Percentiles rank a stretch among this genome's conserved stretches.
Evolutionary conservation across 169 alveolate genomes (phyloP).

Genomic region (Cardiosporidium cionae): DNA sequence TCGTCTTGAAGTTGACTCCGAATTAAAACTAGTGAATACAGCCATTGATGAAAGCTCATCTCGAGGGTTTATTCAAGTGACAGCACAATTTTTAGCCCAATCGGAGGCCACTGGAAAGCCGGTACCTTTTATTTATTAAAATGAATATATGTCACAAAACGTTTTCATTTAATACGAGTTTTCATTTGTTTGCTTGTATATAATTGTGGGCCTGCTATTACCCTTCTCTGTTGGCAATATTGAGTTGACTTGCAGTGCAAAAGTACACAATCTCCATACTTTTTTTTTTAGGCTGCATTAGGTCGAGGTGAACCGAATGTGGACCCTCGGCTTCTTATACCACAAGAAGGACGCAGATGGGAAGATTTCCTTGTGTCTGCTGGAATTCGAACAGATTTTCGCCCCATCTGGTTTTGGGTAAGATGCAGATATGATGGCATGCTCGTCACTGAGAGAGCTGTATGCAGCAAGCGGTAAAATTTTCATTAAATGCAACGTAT

Average conservation of each 20-base stretch:
- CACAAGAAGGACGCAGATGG: conserved; percentile 82
- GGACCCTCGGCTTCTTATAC: conserved; percentile 74
- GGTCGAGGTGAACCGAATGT: conserved; percentile 80
- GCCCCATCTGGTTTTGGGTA: conserved; percentile 55
- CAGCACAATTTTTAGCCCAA: conserved; percentile 80
- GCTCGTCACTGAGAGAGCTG: no score
- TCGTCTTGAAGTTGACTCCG: conserved; percentile 65
- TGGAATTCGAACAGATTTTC: conserved; percentile 49
- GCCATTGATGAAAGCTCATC: conserved; percentile 26
- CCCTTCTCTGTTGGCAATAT: no score
- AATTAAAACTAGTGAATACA: conserved; percentile 59
- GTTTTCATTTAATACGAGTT: no score
- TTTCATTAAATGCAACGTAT: no score
- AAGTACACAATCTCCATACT: no score
- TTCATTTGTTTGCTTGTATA: no score
- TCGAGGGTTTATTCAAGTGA: conserved; percentile 69
- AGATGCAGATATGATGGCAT: no score
- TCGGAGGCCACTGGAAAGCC: conserved; percentile 75
- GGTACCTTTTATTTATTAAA: no score
- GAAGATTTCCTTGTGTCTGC: conserved; percentile 66
- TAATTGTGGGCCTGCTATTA: no score
- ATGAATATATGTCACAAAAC: no score
- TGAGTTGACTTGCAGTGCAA: no score
- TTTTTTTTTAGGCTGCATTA: conserved; percentile 59
- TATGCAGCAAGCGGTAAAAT: no score